Evolutionary conservation across 2,329 filamentous ascomycete genomes (phyloP).

Genomic region (Graphilbum fragrans): DNA sequence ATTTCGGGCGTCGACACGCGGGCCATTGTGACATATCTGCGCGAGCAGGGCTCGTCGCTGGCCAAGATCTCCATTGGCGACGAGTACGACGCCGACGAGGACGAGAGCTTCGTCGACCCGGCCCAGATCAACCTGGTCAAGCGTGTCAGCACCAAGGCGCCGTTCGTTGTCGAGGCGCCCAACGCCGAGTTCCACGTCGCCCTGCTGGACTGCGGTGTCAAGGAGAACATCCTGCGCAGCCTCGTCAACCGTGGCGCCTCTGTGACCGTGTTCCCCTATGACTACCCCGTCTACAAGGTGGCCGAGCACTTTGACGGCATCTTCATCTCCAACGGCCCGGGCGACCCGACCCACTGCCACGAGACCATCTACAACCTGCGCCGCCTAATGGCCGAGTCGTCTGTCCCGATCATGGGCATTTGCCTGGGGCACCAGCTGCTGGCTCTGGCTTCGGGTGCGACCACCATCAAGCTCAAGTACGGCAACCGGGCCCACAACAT

Average conservation of each 20-base stretch:
- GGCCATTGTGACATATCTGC: conserved; percentile 88
- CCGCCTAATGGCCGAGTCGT: conserved; percentile 81
- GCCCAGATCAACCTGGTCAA: conserved; percentile 94
- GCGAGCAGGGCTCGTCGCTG: conserved; percentile 92
- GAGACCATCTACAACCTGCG: conserved; percentile 86
- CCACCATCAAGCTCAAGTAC: conserved; percentile 96
- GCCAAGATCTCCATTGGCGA: conserved; percentile 91
- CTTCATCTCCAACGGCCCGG: conserved; percentile 98
- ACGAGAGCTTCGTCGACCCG: conserved; percentile 90
- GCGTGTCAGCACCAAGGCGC: conserved; percentile 94
- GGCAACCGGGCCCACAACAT: conserved; percentile 99
- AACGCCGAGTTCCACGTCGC: conserved; percentile 82
- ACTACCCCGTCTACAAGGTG: conserved; percentile 97
- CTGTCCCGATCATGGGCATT: conserved; percentile 92
- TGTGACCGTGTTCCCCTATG: conserved; percentile 88
- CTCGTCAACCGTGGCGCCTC: conserved; percentile 84
- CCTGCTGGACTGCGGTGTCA: conserved; percentile 94
- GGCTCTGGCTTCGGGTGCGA: conserved; percentile 75
- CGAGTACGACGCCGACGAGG: conserved; percentile 96
- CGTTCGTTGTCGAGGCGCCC: conserved; percentile 83
- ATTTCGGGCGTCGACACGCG: conserved; percentile 96
- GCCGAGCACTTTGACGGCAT: conserved; percentile 96
- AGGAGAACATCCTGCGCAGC: conserved; percentile 98
- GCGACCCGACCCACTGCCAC: conserved; percentile 94
- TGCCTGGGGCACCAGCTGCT: conserved; percentile 95